Conservation (phyloP, 257 asterid species). For the Ilex aquifolium region DNA sequence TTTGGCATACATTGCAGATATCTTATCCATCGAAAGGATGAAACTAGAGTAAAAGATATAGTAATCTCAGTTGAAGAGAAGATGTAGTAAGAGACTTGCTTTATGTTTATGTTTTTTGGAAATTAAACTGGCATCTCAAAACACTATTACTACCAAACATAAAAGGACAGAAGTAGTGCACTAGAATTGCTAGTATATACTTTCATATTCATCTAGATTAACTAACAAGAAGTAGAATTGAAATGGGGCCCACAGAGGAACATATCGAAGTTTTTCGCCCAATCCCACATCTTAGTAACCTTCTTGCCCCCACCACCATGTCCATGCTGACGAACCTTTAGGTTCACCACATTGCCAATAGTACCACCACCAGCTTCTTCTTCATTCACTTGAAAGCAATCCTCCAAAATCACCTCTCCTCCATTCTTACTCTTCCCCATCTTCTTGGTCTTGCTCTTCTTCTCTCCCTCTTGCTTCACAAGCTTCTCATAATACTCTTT, state of each 20-base stretch:
- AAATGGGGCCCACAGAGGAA: conserved; percentile 53
- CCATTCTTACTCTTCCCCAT: conserved; percentile 24
- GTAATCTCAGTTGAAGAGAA: too few species aligned
- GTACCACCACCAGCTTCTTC: conserved; percentile 17
- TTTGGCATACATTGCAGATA: too few species aligned
- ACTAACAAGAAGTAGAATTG: conserved; percentile 32
- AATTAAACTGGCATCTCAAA: too few species aligned
- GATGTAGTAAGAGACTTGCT: too few species aligned
- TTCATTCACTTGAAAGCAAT: conserved; percentile 38
- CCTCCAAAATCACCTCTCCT: conserved; percentile 38
- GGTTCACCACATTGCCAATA: conserved; percentile 25
- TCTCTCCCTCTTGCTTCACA: conserved; percentile 39
- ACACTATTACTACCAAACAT: too few species aligned
- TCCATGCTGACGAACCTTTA: background rate
- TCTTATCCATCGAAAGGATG: too few species aligned
- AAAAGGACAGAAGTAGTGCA: too few species aligned
- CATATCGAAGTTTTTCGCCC: conserved; percentile 68
- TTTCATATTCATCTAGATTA: too few species aligned
- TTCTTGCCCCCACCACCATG: conserved; percentile 21
- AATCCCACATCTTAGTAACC: conserved; percentile 60
- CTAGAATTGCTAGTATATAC: too few species aligned
- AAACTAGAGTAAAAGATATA: too few species aligned
- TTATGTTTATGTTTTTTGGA: too few species aligned
- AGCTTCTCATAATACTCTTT: conserved; percentile 73
- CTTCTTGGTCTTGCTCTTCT: conserved; percentile 5